These are phyloP conservation scores for Thamnidium elegans DNA, from an alignment of 192 early-diverging fungal species.

Conservation along the genomic window DNA sequence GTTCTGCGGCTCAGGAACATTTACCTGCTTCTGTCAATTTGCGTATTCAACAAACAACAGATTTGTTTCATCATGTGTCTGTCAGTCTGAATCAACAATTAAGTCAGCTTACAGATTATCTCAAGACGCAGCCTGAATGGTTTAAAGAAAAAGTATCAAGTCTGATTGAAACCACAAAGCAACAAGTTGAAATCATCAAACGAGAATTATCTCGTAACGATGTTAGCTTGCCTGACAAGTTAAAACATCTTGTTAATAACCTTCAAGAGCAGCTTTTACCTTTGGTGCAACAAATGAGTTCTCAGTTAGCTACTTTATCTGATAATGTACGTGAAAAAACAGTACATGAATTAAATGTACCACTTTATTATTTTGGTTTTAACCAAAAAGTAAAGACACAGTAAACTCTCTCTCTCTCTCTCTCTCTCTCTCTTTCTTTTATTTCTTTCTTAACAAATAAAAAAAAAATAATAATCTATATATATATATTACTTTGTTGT, in stretches of 20 bases:
- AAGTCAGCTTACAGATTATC: conserved; percentile 37
- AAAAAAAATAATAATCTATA: no score
- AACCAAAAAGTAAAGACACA: conserved; percentile 3
- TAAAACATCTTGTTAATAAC: conserved; percentile 46
- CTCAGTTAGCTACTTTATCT: conserved; percentile 26
- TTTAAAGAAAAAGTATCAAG: conserved; percentile 43
- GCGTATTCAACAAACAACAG: conserved; percentile 14
- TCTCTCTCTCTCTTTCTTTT: neutral
- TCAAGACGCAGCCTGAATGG: conserved; percentile 48
- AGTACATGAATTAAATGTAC: conserved; percentile 28
- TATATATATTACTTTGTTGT: neutral
- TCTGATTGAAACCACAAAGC: conserved; percentile 40
- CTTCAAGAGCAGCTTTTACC: conserved; percentile 50
- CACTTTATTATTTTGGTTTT: conserved; percentile 28
- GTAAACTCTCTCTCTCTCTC: no score
- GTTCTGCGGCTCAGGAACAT: conserved; percentile 22
- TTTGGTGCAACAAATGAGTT: conserved; percentile 42
- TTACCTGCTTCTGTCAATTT: conserved; percentile 23
- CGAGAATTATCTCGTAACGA: conserved; percentile 42
- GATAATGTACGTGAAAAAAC: conserved; percentile 24
- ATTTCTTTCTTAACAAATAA: neutral
- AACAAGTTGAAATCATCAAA: conserved; percentile 43
- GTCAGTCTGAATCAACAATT: conserved; percentile 26
- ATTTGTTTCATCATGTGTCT: conserved; percentile 14
- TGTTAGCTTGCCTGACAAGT: conserved; percentile 46